These are phyloP conservation scores for Exophiala aquamarina DNA, from an alignment of 2,329 filamentous ascomycete species.

Conservation along the genomic window DNA sequence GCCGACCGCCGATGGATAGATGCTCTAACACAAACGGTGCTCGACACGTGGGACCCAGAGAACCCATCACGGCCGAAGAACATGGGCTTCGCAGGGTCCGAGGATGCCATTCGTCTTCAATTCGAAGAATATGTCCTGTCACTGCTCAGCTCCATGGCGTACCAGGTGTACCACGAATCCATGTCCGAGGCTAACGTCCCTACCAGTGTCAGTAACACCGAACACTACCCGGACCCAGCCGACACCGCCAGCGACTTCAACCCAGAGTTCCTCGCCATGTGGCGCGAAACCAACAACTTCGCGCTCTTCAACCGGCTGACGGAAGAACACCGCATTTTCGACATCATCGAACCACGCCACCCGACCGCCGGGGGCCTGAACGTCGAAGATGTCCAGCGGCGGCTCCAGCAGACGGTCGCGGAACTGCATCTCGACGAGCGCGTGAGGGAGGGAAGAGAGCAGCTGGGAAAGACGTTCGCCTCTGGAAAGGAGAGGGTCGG, in stretches of 20 bases:
- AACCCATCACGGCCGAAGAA: constrained; percentile 90
- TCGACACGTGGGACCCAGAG: constrained; percentile 93
- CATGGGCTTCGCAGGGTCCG: constrained; percentile 90
- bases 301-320: constrained; percentile 79
- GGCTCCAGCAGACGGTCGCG: constrained; percentile 86
- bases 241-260: constrained; percentile 86
- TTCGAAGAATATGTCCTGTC: constrained; percentile 96
- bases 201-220: constrained; percentile 50
- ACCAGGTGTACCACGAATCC: constrained; percentile 52
- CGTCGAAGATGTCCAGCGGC: constrained; percentile 90
- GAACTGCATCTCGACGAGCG: constrained; percentile 92
- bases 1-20: constrained; percentile 96
- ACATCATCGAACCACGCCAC: constrained; percentile 89
- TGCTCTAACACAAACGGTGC: constrained; percentile 86
- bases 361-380: constrained; percentile 89
- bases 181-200: constrained; percentile 6
- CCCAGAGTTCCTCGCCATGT: constrained; percentile 79
- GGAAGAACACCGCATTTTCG: constrained; percentile 76
- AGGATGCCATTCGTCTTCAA: constrained; percentile 94
- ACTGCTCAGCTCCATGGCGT: constrained; percentile 84
- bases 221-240: constrained; percentile 41
- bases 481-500: constrained; percentile 73
- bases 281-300: constrained; percentile 88
- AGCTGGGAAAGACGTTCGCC: constrained; percentile 80
- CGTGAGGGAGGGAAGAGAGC: constrained; percentile 78